phyloP scores from a whole-genome alignment of 306 rosid species.

The Parietaria judaica region DNA sequence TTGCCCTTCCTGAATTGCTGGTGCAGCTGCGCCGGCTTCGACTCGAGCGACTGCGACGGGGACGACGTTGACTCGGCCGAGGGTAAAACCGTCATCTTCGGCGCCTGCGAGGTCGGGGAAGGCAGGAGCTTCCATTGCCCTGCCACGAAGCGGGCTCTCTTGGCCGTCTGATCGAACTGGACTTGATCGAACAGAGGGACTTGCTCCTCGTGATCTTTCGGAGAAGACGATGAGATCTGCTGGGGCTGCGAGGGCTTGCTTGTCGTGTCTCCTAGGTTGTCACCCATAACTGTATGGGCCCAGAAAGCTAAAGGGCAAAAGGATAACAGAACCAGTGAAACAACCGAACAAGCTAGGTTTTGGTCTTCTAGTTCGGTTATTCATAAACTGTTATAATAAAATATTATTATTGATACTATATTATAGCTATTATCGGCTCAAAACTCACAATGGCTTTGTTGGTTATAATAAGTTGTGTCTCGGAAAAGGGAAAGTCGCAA shows the following conservation, averaged over 20 bases:
- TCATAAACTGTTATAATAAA: too few relatives aligned
- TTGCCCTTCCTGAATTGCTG: slow-evolving; percentile 81
- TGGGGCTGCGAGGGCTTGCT: slow-evolving; percentile 35
- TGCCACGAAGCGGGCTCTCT: slow-evolving; percentile 53
- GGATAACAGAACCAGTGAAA: slow-evolving; percentile 9
- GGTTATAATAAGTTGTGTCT: not conserved
- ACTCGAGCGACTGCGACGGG: slow-evolving; percentile 52
- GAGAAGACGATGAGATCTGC: slow-evolving; percentile 47
- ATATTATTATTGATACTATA: too few relatives aligned
- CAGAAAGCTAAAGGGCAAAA: slow-evolving; percentile 3
- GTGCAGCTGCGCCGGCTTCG: slow-evolving; percentile 43
- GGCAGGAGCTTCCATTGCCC: slow-evolving; percentile 95
- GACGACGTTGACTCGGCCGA: slow-evolving; percentile 56
- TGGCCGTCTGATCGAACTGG: slow-evolving; percentile 45
- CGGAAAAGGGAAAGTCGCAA: slow-evolving; percentile 44
- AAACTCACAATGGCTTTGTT: slow-evolving; percentile 12
- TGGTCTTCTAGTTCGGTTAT: not conserved
- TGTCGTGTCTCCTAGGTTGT: slow-evolving; percentile 56
- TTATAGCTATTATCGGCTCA: not conserved
- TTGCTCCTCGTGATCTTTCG: slow-evolving; percentile 43
- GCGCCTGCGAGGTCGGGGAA: slow-evolving; percentile 45
- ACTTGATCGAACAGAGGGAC: slow-evolving; percentile 43
- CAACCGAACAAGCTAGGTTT: slow-evolving; percentile 27
- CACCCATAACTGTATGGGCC: slow-evolving; percentile 36
- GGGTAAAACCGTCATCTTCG: slow-evolving; percentile 26